phyloP scores from a whole-genome alignment of 2,329 filamentous ascomycete species.

The Exophiala oligosperma region DNA sequence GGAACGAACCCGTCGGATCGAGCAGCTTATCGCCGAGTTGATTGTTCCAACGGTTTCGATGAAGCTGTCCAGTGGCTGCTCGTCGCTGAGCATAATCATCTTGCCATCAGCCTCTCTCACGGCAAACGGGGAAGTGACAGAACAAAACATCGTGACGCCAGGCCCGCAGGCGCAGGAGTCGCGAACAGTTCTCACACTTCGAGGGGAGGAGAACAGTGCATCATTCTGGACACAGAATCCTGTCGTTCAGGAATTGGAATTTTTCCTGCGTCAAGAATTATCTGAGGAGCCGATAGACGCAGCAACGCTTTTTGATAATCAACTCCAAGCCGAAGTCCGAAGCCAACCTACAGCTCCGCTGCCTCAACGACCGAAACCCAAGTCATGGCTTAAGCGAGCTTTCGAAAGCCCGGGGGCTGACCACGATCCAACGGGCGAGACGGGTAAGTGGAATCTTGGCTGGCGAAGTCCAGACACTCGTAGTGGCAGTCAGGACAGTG shows the following conservation, averaged over 20 bases:
- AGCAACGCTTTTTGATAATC: too few relatives aligned
- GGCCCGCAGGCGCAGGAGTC: constrained; percentile 8
- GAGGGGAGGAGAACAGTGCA: constrained; percentile 41
- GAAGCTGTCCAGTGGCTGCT: constrained; percentile 43
- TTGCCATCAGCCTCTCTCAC: constrained; percentile 43
- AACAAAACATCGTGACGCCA: constrained; percentile 37
- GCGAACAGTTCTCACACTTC: constrained; percentile 38
- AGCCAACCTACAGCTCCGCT: background rate
- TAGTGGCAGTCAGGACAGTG: constrained; percentile 1
- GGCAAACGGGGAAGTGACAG: constrained; percentile 32
- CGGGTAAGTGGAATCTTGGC: constrained; percentile 33
- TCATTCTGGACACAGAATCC: constrained; percentile 46
- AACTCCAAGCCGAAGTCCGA: background rate
- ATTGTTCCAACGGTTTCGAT: constrained; percentile 44
- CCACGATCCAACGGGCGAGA: constrained; percentile 26
- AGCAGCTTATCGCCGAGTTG: constrained; percentile 38
- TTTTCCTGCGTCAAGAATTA: constrained; percentile 16
- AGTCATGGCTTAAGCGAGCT: constrained; percentile 22
- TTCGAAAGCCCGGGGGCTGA: constrained; percentile 19
- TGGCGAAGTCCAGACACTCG: constrained; percentile 30
- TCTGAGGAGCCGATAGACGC: background rate
- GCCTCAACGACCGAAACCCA: constrained; percentile 13
- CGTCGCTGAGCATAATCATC: constrained; percentile 45
- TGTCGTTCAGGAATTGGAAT: constrained; percentile 41
- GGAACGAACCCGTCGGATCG: constrained; percentile 41